Evolutionary conservation across 108 stramenopile species (phyloP).

Genomic region (Skeletonema menzelii): DNA sequence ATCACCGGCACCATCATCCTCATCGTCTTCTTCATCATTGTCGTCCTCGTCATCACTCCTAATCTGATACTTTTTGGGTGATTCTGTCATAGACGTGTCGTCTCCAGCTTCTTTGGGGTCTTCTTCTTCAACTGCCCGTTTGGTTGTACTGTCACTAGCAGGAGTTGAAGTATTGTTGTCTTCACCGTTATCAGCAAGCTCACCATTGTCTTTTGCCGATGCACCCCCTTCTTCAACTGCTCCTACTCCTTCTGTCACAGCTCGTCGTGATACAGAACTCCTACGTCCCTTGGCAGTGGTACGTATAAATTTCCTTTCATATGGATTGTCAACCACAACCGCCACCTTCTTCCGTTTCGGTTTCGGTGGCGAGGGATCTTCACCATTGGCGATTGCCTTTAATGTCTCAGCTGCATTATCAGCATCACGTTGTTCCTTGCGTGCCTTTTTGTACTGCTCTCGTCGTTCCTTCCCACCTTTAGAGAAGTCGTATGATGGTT

Average conservation of each 20-base stretch:
- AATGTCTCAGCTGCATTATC: background rate
- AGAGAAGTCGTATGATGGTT: too few species aligned
- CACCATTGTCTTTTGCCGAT: background rate
- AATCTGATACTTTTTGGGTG: too few species aligned
- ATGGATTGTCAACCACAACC: background rate
- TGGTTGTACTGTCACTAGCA: too few species aligned
- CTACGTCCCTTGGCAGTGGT: background rate
- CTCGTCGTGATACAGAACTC: background rate
- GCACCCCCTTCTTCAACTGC: too few species aligned
- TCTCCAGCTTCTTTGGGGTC: too few species aligned
- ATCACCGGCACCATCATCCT: too few species aligned
- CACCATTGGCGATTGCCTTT: background rate
- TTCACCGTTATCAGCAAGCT: background rate
- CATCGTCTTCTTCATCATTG: too few species aligned
- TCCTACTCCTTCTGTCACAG: background rate
- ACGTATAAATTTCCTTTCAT: conserved; percentile 1
- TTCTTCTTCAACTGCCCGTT: too few species aligned
- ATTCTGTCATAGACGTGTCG: too few species aligned
- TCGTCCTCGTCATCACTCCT: too few species aligned
- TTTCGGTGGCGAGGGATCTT: background rate
- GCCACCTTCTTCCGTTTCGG: background rate
- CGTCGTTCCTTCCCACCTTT: background rate
- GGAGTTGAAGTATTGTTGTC: too few species aligned
- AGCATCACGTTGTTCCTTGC: background rate
- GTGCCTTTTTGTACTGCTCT: background rate